Percentiles rank a stretch among this genome's conserved stretches.
phyloP scores from a whole-genome alignment of 352 stramenopile species.

The Chrysophaeum taylorii region DNA sequence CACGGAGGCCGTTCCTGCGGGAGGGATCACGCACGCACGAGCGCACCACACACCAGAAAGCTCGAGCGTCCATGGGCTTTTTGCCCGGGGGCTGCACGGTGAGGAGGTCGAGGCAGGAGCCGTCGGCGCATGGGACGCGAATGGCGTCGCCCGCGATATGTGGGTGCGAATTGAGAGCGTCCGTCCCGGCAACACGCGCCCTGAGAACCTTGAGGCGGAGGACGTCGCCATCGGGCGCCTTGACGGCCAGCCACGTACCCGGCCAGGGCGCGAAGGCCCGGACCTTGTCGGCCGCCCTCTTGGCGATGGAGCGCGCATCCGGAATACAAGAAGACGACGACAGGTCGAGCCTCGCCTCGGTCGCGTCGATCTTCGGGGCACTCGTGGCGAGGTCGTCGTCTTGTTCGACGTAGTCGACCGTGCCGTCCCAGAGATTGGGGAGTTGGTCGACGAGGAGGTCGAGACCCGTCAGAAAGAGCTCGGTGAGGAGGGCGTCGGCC shows the following conservation, averaged over 20 bases:
- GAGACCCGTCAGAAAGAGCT: conserved; percentile 57
- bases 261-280: conserved; percentile 64
- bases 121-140: conserved; percentile 40
- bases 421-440: conserved; percentile 39
- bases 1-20: no score
- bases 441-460: conserved; percentile 48
- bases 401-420: conserved; percentile 38
- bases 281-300: conserved; percentile 47
- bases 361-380: conserved; percentile 53
- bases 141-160: conserved; percentile 27
- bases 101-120: conserved; percentile 56
- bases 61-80: conserved; percentile 56
- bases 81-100: conserved; percentile 55
- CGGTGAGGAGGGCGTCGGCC: conserved; percentile 48
- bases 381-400: conserved; percentile 48
- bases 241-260: conserved; percentile 50
- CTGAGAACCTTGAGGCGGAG: conserved; percentile 61
- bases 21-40: no score
- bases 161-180: not conserved
- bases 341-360: conserved; percentile 49
- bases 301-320: conserved; percentile 23
- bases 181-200: conserved; percentile 39
- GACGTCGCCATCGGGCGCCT: conserved; percentile 36
- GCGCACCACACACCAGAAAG: conserved; percentile 33
- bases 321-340: no score